Base-by-base conservation (phyloP, 441 rosid species). In the Gossypium gossypioides region DNA sequence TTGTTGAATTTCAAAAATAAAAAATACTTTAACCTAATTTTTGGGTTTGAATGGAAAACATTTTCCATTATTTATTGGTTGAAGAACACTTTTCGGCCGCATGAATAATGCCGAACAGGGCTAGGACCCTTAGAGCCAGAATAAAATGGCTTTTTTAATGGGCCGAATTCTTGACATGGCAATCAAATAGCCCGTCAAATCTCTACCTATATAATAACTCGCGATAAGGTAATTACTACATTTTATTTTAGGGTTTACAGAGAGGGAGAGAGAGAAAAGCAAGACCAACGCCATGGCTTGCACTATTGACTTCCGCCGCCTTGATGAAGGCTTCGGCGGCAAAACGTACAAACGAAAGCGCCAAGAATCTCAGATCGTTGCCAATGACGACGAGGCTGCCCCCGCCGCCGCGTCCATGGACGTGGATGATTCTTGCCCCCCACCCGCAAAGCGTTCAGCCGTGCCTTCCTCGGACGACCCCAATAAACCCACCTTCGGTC, bases 281-380 rank as follows among this genome's bases (percentile, higher is more conserved):
- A 7, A 6, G 16, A 0, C n/a, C 13, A 3, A 13, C 32, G 0
- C 13, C 32, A 93, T 94, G 97, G 98, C 97, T 7, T 88, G 96
- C 86, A 88, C 96, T 1, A 80, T 86, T 21, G 98, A 94, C 79
- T 89, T 94, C 79, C 85, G 98, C 48, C 27, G 76, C 81, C 89
- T 91, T 0, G 98, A 94, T 74, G 97, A 91, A 77, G 97, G 97
- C 55, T 94, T 94, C 77, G 97, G 97, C 78, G 98, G 98, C 16
- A 94, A 94, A 59, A 94, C 97, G 76, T 77, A 77, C 88, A 94
- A 94, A 82, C 79, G 97, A 2, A 94, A 94, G 76, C 91, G 96
- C 62, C 83, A 85, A 54, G 85, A 78, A 52, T 58, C 81, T 7
- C 81, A 74, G 37, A 69, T 69, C 1, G 59, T 81, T 63, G 63